Evolutionary conservation across 805 yeast species (phyloP).

Genomic region (Kregervanrija pseudodelftensis): DNA sequence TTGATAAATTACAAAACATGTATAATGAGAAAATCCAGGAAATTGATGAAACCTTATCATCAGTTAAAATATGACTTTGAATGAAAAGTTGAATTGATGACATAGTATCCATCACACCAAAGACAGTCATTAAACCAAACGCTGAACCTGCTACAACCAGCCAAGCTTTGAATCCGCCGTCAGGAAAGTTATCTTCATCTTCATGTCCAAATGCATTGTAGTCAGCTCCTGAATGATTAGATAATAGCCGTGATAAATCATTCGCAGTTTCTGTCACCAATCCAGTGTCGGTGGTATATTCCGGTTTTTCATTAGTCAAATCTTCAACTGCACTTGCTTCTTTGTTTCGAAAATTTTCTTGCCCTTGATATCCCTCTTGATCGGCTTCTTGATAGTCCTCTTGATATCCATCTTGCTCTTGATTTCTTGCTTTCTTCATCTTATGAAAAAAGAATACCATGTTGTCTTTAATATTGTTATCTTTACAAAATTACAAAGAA

Average conservation of each 20-base stretch:
- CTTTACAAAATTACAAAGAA: neutral
- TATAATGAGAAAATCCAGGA: slow-evolving; percentile 65
- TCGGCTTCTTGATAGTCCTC: no score
- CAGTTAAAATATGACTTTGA: slow-evolving; percentile 46
- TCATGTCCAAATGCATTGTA: slow-evolving; percentile 21
- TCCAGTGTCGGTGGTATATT: no score
- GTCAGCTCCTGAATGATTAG: neutral
- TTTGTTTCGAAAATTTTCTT: no score
- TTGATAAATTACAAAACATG: slow-evolving; percentile 41
- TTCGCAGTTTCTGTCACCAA: no score
- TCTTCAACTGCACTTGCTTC: no score
- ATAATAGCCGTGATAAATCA: no score
- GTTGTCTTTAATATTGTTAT: neutral
- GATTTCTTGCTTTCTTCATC: no score
- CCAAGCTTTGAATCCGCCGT: slow-evolving; percentile 59
- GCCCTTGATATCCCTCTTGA: no score
- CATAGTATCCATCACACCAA: slow-evolving; percentile 52
- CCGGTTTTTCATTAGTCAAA: no score
- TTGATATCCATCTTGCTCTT: no score
- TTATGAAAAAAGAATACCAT: neutral
- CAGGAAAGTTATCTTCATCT: slow-evolving; percentile 35
- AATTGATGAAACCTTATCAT: slow-evolving; percentile 39
- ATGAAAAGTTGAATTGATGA: slow-evolving; percentile 61
- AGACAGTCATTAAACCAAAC: slow-evolving; percentile 45
- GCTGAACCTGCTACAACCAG: slow-evolving; percentile 49